Evolutionary conservation across 139 green algal genomes (phyloP), one percentile per base, ranked within the genome.

Genomic region (Bryopsis sp.): DNA sequence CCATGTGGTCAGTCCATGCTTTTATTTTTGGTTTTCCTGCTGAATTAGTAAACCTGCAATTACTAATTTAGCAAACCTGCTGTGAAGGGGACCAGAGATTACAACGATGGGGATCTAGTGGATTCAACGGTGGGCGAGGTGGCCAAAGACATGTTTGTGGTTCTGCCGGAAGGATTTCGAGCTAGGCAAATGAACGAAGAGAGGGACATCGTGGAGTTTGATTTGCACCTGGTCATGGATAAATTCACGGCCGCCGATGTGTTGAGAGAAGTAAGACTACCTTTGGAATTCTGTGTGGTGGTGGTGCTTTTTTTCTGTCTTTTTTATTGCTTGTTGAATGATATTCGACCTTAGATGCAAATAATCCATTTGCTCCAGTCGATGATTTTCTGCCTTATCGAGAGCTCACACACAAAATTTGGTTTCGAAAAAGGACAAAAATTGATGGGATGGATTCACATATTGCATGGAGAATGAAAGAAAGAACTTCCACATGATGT

Each of bases 211-310:
- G 85, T 89, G 5, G 29, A 54, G 1, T 82, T 75, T 43, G 88
- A 95, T 64, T 35, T 95, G 70, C 50, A 93, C 15, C 58, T 95
- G 58, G 83, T 88, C 0, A 86, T 95, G 79, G 88, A 95, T 73
- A 96, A 95, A 59, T 95, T 85, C 74, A 90, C 82, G 32, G 88
- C 88, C 1, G 79, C 80, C 32, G 88, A 95, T 62, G 89, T 95
- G 28, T 67, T 95, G 67, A 73, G 91, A 31, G 88, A 95, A 82
- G 87, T 89, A 61, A 35, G 59, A 39, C n/a, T 3, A 28, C 11
- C 39, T 39, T 22, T 39, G 57, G 34, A 64, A 19, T 28, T 64
- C 7, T 32, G 15, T 28, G n/a, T 64, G 32, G 7, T 34, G 11
- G 11, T 54, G 19, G 11, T 54, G 43, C 19, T 54, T 54, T 11